phyloP scores from a whole-genome alignment of 2,329 filamentous ascomycete species.

The Xylaria sp. region DNA sequence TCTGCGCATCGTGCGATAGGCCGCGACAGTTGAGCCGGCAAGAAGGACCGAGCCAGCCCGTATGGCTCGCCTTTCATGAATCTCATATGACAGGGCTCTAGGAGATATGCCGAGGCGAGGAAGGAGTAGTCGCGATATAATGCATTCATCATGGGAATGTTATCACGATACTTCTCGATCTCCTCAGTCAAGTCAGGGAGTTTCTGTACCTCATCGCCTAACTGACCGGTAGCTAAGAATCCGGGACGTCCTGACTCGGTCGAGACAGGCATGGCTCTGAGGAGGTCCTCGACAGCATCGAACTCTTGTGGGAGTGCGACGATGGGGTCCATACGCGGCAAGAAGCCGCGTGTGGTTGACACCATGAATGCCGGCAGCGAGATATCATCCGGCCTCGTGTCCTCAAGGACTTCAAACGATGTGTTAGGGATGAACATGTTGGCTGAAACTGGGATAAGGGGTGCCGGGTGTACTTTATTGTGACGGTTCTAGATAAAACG shows the following conservation, averaged over 20 bases:
- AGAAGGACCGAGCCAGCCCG: conserved; percentile 77
- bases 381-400: conserved; percentile 70
- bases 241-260: conserved; percentile 79
- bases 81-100: conserved; percentile 88
- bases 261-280: conserved; percentile 69
- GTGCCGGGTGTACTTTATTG: conserved; percentile 3
- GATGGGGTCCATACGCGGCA: conserved; percentile 74
- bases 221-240: conserved; percentile 76
- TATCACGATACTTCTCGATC: conserved; percentile 77
- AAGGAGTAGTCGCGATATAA: conserved; percentile 94
- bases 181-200: conserved; percentile 80
- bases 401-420: conserved; percentile 70
- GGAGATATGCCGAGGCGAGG: conserved; percentile 86
- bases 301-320: conserved; percentile 78
- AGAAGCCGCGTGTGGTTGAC: conserved; percentile 77
- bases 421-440: conserved; percentile 46
- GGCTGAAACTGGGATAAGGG: background rate
- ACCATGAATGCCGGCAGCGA: conserved; percentile 82
- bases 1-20: conserved; percentile 87
- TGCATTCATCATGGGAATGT: conserved; percentile 84
- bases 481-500: background rate
- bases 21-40: conserved; percentile 80
- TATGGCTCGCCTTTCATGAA: conserved; percentile 78
- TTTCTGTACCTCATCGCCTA: conserved; percentile 80
- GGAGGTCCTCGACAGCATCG: conserved; percentile 70